Percentiles rank a stretch among this genome's conserved stretches.
Evolutionary conservation across 345 rosid genomes (phyloP).

Genomic region (Clausena lansium): DNA sequence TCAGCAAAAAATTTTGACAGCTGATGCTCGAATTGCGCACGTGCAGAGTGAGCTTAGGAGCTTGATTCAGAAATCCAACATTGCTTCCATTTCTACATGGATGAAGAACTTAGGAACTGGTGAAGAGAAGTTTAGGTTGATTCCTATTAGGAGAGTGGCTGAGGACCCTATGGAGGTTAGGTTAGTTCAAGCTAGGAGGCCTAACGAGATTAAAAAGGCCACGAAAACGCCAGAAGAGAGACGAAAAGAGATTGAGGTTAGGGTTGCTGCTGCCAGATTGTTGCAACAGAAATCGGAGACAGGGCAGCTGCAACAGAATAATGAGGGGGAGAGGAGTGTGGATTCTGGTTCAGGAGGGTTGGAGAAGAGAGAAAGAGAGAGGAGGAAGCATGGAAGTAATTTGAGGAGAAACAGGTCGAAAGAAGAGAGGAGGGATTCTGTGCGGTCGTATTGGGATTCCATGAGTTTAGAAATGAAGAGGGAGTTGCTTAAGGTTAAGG

Average conservation of each 20-base stretch:
- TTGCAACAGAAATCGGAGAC: conserved; percentile 80
- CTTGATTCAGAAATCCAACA: conserved; percentile 68
- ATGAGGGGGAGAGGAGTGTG: conserved; percentile 32
- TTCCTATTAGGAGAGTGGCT: conserved; percentile 64
- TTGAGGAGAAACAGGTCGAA: conserved; percentile 54
- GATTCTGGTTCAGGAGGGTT: conserved; percentile 37
- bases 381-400: conserved; percentile 60
- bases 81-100: conserved; percentile 74
- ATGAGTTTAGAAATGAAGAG: conserved; percentile 55
- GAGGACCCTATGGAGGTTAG: conserved; percentile 92
- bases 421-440: conserved; percentile 63
- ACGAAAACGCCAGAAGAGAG: conserved; percentile 85
- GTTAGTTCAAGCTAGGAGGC: conserved; percentile 68
- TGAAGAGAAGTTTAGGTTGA: conserved; percentile 73
- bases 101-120: conserved; percentile 84
- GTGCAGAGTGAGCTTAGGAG: conserved; percentile 74
- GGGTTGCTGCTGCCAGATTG: conserved; percentile 87
- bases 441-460: conserved; percentile 69
- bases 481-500: conserved; percentile 58
- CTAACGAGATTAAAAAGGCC: conserved; percentile 92
- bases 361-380: conserved; percentile 63
- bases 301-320: conserved; percentile 21
- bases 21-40: conserved; percentile 73
- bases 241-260: conserved; percentile 94
- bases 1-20: conserved; percentile 64